Percentiles rank a stretch among this genome's conserved stretches.
Evolutionary conservation across 768 basidiomycete species (phyloP).

Genomic region (Boletus patriciae): DNA sequence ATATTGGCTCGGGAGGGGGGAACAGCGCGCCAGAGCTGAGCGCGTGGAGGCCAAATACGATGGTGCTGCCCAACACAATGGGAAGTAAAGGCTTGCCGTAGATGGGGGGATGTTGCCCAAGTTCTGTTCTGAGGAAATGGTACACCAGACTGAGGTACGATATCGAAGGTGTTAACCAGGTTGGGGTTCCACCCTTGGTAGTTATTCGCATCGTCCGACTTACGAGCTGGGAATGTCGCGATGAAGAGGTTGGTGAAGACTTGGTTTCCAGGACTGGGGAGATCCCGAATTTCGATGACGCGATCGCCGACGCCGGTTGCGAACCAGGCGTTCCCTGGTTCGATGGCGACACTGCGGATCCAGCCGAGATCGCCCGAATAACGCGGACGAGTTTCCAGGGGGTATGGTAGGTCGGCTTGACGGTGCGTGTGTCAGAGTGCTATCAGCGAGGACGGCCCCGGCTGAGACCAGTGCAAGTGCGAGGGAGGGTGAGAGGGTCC

Average conservation of each 20-base stretch:
- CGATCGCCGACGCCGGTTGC: constrained; percentile 97
- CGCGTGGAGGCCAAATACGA: not conserved
- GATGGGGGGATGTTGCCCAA: constrained; percentile 12
- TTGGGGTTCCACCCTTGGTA: constrained; percentile 21
- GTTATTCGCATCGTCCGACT: not conserved
- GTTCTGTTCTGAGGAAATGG: constrained; percentile 9
- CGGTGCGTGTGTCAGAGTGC: constrained; percentile 80
- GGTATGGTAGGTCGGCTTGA: constrained; percentile 95
- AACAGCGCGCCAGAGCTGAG: constrained; percentile 1
- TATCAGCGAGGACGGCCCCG: no score
- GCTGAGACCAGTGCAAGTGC: no score
- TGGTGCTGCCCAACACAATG: not conserved
- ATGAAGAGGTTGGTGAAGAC: constrained; percentile 4
- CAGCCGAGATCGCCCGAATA: constrained; percentile 98
- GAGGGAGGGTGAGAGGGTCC: no score
- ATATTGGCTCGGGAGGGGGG: constrained; percentile 9
- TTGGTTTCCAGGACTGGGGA: constrained; percentile 35
- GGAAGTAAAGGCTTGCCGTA: constrained; percentile 3
- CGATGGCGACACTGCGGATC: constrained; percentile 95
- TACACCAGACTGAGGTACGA: constrained; percentile 17
- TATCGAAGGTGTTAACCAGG: no score
- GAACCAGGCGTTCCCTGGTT: constrained; percentile 99
- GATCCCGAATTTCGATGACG: constrained; percentile 98
- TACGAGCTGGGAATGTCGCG: not conserved
- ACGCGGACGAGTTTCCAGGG: constrained; percentile 96